Evolutionary conservation across 306 rosid species (phyloP).

Genomic region (Sicyos edulis): DNA sequence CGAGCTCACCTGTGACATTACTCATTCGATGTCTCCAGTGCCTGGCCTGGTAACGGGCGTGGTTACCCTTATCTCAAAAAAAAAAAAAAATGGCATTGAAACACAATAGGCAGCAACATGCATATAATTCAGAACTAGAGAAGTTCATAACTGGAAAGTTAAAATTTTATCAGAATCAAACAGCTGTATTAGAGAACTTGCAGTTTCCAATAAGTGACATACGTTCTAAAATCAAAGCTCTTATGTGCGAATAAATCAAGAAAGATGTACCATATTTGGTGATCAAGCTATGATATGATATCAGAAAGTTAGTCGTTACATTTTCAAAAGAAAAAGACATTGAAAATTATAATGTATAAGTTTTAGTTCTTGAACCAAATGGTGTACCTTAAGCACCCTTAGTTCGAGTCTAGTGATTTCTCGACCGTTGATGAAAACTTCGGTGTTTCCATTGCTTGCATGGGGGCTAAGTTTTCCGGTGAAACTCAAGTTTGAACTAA

Average conservation of each 20-base stretch:
- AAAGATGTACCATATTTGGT: background rate
- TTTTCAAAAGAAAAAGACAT: slow-evolving; percentile 16
- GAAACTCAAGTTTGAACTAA: slow-evolving; percentile 91
- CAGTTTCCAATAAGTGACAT: background rate
- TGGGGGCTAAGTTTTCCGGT: slow-evolving; percentile 65
- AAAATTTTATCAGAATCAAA: background rate
- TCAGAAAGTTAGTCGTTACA: slow-evolving; percentile 20
- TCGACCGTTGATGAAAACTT: slow-evolving; percentile 92
- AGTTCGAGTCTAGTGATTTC: slow-evolving; percentile 91
- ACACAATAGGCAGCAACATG: background rate
- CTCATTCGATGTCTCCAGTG: too few species aligned
- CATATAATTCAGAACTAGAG: background rate
- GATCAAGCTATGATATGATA: background rate
- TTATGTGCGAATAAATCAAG: background rate
- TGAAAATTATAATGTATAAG: background rate
- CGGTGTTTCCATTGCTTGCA: slow-evolving; percentile 91
- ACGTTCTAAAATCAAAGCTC: background rate
- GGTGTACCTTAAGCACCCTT: slow-evolving; percentile 78
- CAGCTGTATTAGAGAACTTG: background rate
- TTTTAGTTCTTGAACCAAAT: slow-evolving; percentile 20
- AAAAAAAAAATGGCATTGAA: too few species aligned
- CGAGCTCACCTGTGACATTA: too few species aligned
- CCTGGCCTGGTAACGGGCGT: too few species aligned
- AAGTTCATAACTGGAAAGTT: background rate
- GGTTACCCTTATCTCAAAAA: too few species aligned